Evolutionary conservation across 768 basidiomycete species (phyloP), one percentile per base, ranked within the genome.

Genomic region (Rossbeevera mucosa): DNA sequence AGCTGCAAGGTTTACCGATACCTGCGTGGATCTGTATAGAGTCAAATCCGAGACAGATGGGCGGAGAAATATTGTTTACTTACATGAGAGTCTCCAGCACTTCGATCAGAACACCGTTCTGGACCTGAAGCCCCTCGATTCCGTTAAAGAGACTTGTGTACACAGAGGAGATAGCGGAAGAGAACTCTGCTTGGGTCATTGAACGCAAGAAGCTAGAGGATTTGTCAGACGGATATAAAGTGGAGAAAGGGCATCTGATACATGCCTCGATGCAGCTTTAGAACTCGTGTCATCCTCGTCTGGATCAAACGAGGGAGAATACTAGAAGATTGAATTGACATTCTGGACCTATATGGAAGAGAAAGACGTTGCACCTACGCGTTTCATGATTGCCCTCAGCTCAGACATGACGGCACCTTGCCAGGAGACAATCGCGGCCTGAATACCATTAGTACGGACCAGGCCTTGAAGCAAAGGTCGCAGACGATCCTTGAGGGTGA

Each of bases 381-480:
- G 74, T 64, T 78, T 81, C 26, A 87, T 67, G 24, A 82, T 71
- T 1, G 71, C 73, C 52, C 74, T 76, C 26, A 92, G 72, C 54
- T 88, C 85, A 13, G 66, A 69, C 53, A 89, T 68, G 16, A 83
- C 85, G 5, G 81, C 77, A 33, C 86, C 82, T 55, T 86, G 72
- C 87, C 90, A 93, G 14, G 81, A 79, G 11, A 79, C 58, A 25
- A 82, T 73, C 1, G 82, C 85, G 54, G 88, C 86, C 47, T 82
- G 81, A 38, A 92, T 65, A 3, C 85, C 87, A 40, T 76, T 80
- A 1, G 89, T 88, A 54, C 88, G 76, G 21, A 83, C 69, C 45
- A 98, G 76, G n/a, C 90, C 91, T 28, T 83, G 77, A 24, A 96
- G 65, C 42, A 94, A 62, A 2, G 92, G 92, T 24, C 78, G 77